Base-by-base conservation (phyloP, 768 basidiomycete species). In the Boletus tomentosulus region DNA sequence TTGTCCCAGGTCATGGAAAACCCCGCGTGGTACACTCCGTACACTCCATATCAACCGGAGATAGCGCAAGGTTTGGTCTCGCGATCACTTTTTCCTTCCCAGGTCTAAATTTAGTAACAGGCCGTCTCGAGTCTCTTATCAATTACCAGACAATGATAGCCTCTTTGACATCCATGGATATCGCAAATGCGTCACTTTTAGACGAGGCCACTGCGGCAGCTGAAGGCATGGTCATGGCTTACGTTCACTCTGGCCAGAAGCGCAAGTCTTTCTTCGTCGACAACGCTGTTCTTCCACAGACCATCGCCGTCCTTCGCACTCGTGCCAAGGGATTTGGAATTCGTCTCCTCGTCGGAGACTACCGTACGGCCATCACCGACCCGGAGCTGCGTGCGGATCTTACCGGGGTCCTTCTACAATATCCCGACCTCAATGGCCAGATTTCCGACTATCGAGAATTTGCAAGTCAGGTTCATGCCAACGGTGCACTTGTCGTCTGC, bases 81-180 rank as follows among this genome's bases (percentile, higher is more conserved):
- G 50, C 30, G 53, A 57, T n/a, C 46, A 37, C 41, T 24, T 6
- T 50, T 39, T 11, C 22, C 35, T 48, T 54, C 15, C 43, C 39
- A 16, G 2, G 19, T 50, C 45, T 69, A 48, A 69, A 45, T 51
- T 38, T 42, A 27, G 57, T 30, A 57, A 45, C 64, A 93, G 92
- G 95, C 38, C 96, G 96, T 48, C 81, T 99, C 46, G 96, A 99
- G 67, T 97, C 93, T 5, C 81, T 99, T 37, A 83, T 98, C 66
- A 98, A 99, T 71, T 99, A 84, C 66, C 96, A 99, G 74, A 92
- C 94, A 0, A 94, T 99, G 88, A 82, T 95, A 58, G 90, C 84
- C 74, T 97, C 95, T 15, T 74, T 99, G 65, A 97, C 96, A 13
- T 80, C 87, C 22, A 93, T 99, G 81, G 89, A 93, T 62, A 92